Conservation (phyloP, 805 yeast genomes). For the Naumovozyma castellii region DNA sequence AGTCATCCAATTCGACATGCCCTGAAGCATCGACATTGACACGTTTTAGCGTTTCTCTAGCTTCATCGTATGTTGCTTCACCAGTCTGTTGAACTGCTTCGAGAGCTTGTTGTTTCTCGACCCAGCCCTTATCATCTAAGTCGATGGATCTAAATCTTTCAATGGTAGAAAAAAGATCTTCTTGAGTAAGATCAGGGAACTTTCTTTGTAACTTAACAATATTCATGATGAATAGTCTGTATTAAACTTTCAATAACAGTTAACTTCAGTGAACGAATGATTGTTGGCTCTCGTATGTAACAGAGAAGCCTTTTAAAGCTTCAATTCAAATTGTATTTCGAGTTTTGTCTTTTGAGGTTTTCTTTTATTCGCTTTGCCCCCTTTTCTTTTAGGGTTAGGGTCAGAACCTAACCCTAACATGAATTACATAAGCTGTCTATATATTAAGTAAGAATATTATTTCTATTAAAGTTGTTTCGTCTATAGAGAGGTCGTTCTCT, state of each 20-base stretch:
- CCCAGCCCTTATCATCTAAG: conserved; percentile 86
- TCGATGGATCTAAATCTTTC: conserved; percentile 84
- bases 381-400: no score
- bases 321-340: no score
- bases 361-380: no score
- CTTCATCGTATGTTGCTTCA: conserved; percentile 77
- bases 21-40: conserved; percentile 96
- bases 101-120: conserved; percentile 82
- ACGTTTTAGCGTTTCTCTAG: conserved; percentile 83
- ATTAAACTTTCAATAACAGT: no score
- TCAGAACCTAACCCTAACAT: no score
- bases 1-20: conserved; percentile 92
- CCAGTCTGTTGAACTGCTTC: conserved; percentile 75
- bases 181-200: conserved; percentile 77
- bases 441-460: no score
- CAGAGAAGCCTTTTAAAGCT: no score
- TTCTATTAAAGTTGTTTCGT: no score
- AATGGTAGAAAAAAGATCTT: conserved; percentile 74
- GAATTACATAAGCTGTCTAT: no score
- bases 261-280: no score
- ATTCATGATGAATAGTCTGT: conserved; percentile 44
- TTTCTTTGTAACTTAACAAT: conserved; percentile 64
- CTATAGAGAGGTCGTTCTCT: not conserved
- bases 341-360: no score
- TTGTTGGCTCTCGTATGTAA: no score